Evolutionary conservation across 2,329 filamentous ascomycete genomes (phyloP), one percentile per base, ranked within the genome.

Genomic region (Aspergillus pseudoviridinutans): DNA sequence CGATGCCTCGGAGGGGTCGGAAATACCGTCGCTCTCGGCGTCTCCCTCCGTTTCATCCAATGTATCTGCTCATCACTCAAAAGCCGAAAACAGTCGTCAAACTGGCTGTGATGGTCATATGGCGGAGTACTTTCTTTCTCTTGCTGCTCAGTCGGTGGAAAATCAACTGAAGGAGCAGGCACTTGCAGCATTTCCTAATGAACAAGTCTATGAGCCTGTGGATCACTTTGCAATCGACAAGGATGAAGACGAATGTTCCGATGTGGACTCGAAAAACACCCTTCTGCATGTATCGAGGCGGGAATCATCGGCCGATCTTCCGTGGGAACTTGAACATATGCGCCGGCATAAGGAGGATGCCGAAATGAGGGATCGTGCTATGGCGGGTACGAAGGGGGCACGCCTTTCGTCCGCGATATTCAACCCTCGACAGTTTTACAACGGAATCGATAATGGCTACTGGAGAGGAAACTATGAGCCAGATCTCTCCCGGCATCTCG

Each of bases 281-380:
- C 9, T 38, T 24, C 25, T 50, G 22, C 50, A 28, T 28, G 35
- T 25, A 44, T 76, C 74, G 51, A 69, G 77, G 52, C 71, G 78
- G 35, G 73, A 76, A 49, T 80, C 79, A 2, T 75, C 74, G 24
- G 71, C 71, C 24, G 78, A 80, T 61, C 61, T 84, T 3, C 78
- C 84, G 57, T 93, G 89, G 87, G 91, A 91, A 69, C 81, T 94
- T 68, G 84, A 87, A 66, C 87, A 91, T 65, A 90, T 94, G 88
- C 88, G 90, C 64, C 83, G 87, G 65, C 88, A 93, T 73, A 88
- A 87, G 53, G 85, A 90, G 64, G 80, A 87, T 65, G 72, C 87
- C 51, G 81, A 86, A 64, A 79, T 74, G 70, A 66, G 71, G 64
- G 64, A 71, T 56, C 65, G 70, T 50, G 65, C 71, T 56, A 69